These are phyloP conservation scores for Cryptococcus depauperatus DNA, from an alignment of 1,284 basidiomycete genomes.

Conservation along the genomic window DNA sequence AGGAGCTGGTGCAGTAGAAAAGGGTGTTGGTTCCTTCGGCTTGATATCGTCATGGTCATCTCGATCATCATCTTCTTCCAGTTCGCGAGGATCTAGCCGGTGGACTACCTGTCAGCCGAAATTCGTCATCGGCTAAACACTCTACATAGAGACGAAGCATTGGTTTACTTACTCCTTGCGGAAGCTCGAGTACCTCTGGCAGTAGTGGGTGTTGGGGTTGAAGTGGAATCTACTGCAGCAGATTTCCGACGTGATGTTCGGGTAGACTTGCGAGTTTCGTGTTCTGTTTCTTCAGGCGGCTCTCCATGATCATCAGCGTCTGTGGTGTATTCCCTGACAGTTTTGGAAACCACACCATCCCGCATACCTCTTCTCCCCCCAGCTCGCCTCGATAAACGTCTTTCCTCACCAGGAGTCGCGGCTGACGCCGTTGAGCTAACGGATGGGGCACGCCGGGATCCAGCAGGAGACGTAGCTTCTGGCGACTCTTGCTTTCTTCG, in stretches of 20 bases:
- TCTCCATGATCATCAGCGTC: constrained; percentile 18
- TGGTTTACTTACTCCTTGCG: constrained; percentile 13
- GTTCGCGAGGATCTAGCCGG: constrained; percentile 23
- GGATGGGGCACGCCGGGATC: constrained; percentile 22
- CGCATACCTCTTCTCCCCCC: constrained; percentile 17
- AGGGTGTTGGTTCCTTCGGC: constrained; percentile 1
- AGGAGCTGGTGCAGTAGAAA: constrained; percentile 12
- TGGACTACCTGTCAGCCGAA: constrained; percentile 29
- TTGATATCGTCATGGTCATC: background rate
- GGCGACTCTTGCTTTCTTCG: background rate
- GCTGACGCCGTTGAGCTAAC: constrained; percentile 27
- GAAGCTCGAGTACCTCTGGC: constrained; percentile 15
- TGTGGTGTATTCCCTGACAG: constrained; percentile 25
- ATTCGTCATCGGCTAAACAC: background rate
- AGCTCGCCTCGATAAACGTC: constrained; percentile 2
- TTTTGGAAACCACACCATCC: constrained; percentile 33
- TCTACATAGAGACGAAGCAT: background rate
- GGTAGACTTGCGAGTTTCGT: constrained; percentile 3
- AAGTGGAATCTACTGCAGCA: constrained; percentile 5
- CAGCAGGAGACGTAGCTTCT: constrained; percentile 19
- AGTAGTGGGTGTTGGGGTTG: constrained; percentile 3
- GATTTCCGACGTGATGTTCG: constrained; percentile 22
- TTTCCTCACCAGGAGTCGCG: constrained; percentile 13
- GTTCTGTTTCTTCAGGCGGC: constrained; percentile 17
- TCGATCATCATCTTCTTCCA: constrained; percentile 16